Evolutionary conservation across 345 rosid species (phyloP), one percentile per base, ranked within the genome.

Genomic region (Eucalyptus urophylla): DNA sequence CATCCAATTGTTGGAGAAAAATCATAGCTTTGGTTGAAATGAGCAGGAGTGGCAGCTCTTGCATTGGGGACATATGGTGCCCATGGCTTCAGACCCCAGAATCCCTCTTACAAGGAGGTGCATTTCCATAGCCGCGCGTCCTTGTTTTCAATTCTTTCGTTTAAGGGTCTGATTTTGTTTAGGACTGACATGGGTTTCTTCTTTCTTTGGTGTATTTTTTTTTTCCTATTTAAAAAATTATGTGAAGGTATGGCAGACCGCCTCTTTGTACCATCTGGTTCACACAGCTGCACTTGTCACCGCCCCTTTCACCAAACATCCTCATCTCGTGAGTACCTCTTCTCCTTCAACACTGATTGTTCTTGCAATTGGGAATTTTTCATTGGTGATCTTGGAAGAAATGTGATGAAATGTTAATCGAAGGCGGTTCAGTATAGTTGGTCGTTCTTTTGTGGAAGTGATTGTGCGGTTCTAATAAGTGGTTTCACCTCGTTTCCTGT

Each of bases 11-110:
- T 50, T 21, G 85, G 40, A 80, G 56, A 51, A 47, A n/a, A 25
- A 56, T 69, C 53, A 22, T 37, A 19, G 33, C 27, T 49, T 24
- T 69, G 87, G 54, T 87, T 69, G 90, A 50, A 67, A 17, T 89
- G 91, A 24, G 87, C 91, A 97, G 99, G 99, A 83, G 92, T 95
- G 62, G 97, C 97, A 49, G 99, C 98, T 83, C 95, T 98, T 89
- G 99, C 95, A 14, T 93, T 98, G 91, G 99, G 99, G 72, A 95
- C 99, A 22, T 96, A 96, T 80, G 99, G 99, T 53, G 94, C 95
- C 80, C 99, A 98, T 91, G 92, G 69, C 90, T 98, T 95, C 94
- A 97, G 95, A 87, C 99, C 98, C 31, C 88, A 96, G 88, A 94
- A 98, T 91, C 96, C 95, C 49, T 86, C 93, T 90, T 98, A 92